These are phyloP conservation scores for Psophocarpus tetragonolobus DNA, from an alignment of 306 rosid genomes.

Conservation along the genomic window DNA sequence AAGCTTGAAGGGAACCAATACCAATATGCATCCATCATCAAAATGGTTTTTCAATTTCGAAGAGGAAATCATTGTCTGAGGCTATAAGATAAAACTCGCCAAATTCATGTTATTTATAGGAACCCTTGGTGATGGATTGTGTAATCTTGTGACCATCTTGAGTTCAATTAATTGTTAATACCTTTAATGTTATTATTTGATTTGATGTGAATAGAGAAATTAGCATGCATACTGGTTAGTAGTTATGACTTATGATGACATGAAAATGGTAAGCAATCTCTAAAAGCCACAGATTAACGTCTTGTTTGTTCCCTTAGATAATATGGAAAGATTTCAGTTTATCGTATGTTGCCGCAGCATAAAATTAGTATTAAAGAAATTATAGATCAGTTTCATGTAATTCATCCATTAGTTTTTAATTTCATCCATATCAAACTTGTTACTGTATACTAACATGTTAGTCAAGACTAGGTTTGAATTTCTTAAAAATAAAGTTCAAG, in stretches of 20 bases:
- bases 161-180: conserved; percentile 19
- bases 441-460: too few relatives aligned
- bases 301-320: neutral
- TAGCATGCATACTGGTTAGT: neutral
- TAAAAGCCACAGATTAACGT: neutral
- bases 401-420: neutral
- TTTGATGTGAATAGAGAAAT: conserved; percentile 33
- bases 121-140: conserved; percentile 13
- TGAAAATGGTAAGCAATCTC: neutral
- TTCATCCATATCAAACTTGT: neutral
- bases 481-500: too few relatives aligned
- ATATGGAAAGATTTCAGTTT: neutral
- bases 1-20: conserved; percentile 41
- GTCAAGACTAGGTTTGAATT: too few relatives aligned
- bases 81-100: neutral
- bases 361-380: neutral
- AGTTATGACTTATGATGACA: neutral
- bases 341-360: neutral
- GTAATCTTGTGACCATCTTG: neutral
- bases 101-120: conserved; percentile 1
- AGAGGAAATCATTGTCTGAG: conserved; percentile 17
- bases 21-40: neutral
- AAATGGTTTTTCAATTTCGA: conserved; percentile 15
- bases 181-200: conserved; percentile 22
- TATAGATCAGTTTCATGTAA: neutral